Conservation (phyloP, 2,329 filamentous ascomycete genomes). For the Fusarium multiceps region DNA sequence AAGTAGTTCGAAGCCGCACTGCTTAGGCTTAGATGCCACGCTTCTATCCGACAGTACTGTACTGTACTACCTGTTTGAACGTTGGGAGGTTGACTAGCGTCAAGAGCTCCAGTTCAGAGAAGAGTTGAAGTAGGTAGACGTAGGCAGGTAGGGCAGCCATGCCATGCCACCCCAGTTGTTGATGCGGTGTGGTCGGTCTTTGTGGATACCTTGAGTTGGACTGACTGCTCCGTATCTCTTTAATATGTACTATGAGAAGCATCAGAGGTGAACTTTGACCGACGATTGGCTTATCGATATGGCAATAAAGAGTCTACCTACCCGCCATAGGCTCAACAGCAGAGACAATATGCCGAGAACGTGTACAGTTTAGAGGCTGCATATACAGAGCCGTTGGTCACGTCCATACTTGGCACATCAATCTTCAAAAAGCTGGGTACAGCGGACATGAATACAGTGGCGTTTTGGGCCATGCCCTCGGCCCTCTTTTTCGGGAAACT, state of each 20-base stretch:
- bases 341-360: not conserved
- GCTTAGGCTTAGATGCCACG: slow-evolving; percentile 12
- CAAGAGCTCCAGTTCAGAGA: slow-evolving; percentile 23
- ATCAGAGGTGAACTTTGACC: slow-evolving; percentile 6
- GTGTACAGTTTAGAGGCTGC: not conserved
- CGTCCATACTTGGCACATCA: not conserved
- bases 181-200: slow-evolving; percentile 36
- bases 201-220: slow-evolving; percentile 32
- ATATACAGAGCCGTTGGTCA: not conserved
- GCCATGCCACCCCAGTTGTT: slow-evolving; percentile 14
- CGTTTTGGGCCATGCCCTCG: slow-evolving; percentile 10
- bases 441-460: slow-evolving; percentile 28
- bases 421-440: not conserved
- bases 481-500: slow-evolving; percentile 17
- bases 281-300: not conserved
- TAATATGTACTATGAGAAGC: slow-evolving; percentile 7
- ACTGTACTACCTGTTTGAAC: slow-evolving; percentile 7
- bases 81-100: slow-evolving; percentile 7
- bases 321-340: not conserved
- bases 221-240: slow-evolving; percentile 16
- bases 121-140: slow-evolving; percentile 12
- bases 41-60: slow-evolving; percentile 7
- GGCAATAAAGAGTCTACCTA: not conserved
- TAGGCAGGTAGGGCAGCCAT: not conserved
- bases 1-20: slow-evolving; percentile 13